Percentiles rank a stretch among this genome's conserved stretches.
phyloP scores from a whole-genome alignment of 1,284 basidiomycete species.

The Marasmius oreades region DNA sequence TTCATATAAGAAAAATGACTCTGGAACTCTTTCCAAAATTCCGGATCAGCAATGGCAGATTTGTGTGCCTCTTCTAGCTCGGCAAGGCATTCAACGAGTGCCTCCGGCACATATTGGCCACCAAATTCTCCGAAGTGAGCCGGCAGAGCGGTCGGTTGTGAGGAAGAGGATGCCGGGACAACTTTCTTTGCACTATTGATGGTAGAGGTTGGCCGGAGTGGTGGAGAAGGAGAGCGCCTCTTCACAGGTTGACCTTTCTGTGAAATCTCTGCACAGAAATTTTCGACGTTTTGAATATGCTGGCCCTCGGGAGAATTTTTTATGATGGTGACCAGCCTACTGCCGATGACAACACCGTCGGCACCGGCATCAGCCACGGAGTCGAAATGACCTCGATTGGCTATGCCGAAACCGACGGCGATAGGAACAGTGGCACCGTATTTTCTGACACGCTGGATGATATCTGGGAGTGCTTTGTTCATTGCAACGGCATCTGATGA shows the following conservation, averaged over 20 bases:
- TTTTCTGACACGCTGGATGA: slow-evolving; percentile 70
- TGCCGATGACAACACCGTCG: slow-evolving; percentile 94
- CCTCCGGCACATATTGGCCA: slow-evolving; percentile 96
- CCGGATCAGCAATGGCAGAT: slow-evolving; percentile 81
- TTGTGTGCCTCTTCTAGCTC: slow-evolving; percentile 94
- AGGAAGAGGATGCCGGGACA: slow-evolving; percentile 23
- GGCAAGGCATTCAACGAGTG: slow-evolving; percentile 84
- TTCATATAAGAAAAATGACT: slow-evolving; percentile 90
- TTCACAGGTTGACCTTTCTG: slow-evolving; percentile 49
- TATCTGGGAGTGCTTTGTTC: slow-evolving; percentile 75
- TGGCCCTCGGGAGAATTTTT: slow-evolving; percentile 57
- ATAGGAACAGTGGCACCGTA: slow-evolving; percentile 80
- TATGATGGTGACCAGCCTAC: slow-evolving; percentile 79
- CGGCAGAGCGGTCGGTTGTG: slow-evolving; percentile 56
- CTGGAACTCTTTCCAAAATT: slow-evolving; percentile 92
- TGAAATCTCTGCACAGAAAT: slow-evolving; percentile 70
- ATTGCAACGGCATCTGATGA: slow-evolving; percentile 75
- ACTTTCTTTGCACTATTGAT: slow-evolving; percentile 24
- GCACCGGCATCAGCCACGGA: slow-evolving; percentile 83
- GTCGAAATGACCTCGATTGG: slow-evolving; percentile 90
- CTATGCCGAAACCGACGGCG: slow-evolving; percentile 96
- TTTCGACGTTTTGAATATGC: slow-evolving; percentile 60
- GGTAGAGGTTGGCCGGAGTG: slow-evolving; percentile 26
- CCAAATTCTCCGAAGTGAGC: slow-evolving; percentile 93
- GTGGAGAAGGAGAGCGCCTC: slow-evolving; percentile 26